Percentiles rank a stretch among this genome's conserved stretches.
These are phyloP conservation scores for Backusella parvicylindrica DNA, from an alignment of 192 early-diverging fungal genomes.

Conservation along the genomic window DNA sequence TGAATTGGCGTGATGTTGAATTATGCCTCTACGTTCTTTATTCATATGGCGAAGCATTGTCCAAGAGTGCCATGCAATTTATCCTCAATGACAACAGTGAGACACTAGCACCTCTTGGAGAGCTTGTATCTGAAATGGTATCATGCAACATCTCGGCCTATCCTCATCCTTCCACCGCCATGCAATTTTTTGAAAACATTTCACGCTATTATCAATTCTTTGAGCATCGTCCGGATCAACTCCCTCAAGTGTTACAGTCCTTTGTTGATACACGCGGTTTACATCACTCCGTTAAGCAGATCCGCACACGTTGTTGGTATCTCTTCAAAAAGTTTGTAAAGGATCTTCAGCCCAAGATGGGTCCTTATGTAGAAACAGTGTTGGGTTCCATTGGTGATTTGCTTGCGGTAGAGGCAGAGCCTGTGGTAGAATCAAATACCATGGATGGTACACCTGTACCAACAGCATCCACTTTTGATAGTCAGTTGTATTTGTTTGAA, in stretches of 20 bases:
- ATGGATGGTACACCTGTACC: constrained; percentile 38
- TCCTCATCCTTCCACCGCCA: constrained; percentile 69
- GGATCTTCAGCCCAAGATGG: constrained; percentile 53
- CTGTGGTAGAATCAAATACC: constrained; percentile 39
- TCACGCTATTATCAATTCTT: constrained; percentile 72
- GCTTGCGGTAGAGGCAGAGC: constrained; percentile 65
- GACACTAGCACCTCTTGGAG: constrained; percentile 57
- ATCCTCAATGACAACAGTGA: constrained; percentile 36
- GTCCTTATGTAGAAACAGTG: constrained; percentile 59
- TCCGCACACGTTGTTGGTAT: constrained; percentile 83
- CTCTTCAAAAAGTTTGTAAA: constrained; percentile 84
- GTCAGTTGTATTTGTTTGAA: constrained; percentile 89
- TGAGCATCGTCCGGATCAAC: constrained; percentile 54
- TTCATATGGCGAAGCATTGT: constrained; percentile 64
- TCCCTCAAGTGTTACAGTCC: constrained; percentile 64
- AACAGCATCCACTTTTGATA: constrained; percentile 63
- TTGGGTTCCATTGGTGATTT: constrained; percentile 65
- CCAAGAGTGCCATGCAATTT: constrained; percentile 48
- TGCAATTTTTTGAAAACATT: constrained; percentile 74
- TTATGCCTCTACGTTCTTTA: constrained; percentile 71
- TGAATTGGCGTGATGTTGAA: constrained; percentile 75
- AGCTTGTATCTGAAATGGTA: constrained; percentile 1
- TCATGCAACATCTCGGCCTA: constrained; percentile 51
- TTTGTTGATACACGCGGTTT: constrained; percentile 80
- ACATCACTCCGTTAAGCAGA: constrained; percentile 63